phyloP scores from a whole-genome alignment of 2,329 filamentous ascomycete genomes.

The Beauveria asiatica region DNA sequence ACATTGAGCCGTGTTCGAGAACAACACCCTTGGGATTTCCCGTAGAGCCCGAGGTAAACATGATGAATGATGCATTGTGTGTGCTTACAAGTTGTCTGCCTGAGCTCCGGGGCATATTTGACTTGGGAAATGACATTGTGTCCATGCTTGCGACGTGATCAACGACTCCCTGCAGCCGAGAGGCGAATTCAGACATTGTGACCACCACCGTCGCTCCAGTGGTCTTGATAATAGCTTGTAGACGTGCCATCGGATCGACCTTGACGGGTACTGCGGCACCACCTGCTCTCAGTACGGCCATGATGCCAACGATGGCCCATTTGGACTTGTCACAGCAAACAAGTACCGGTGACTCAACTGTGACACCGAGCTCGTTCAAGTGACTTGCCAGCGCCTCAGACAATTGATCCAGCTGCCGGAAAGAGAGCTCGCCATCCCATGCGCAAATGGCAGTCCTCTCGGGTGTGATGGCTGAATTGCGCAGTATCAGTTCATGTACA shows the following conservation, averaged over 20 bases:
- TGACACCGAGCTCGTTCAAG: background rate
- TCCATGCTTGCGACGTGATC: background rate
- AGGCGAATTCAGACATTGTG: background rate
- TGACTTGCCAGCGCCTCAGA: constrained; percentile 1
- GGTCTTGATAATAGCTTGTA: background rate
- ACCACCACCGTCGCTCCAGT: background rate
- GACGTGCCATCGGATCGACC: constrained; percentile 4
- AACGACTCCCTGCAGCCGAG: background rate
- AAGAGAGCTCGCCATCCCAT: constrained; percentile 18
- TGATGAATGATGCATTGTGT: constrained; percentile 22
- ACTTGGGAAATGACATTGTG: too few relatives aligned
- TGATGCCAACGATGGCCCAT: constrained; percentile 20
- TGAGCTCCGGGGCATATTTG: background rate
- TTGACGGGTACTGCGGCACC: constrained; percentile 23
- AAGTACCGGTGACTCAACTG: constrained; percentile 10
- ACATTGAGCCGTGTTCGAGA: constrained; percentile 1
- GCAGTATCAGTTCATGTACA: background rate
- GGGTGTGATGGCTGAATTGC: background rate
- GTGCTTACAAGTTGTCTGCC: background rate
- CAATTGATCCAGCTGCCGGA: constrained; percentile 11
- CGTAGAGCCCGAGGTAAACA: constrained; percentile 45
- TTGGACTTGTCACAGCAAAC: constrained; percentile 23
- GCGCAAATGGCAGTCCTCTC: constrained; percentile 1
- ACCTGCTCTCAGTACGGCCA: constrained; percentile 21
- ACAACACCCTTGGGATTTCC: constrained; percentile 36